Conservation (phyloP, 768 basidiomycete genomes). For the Lentinula guzmanii region DNA sequence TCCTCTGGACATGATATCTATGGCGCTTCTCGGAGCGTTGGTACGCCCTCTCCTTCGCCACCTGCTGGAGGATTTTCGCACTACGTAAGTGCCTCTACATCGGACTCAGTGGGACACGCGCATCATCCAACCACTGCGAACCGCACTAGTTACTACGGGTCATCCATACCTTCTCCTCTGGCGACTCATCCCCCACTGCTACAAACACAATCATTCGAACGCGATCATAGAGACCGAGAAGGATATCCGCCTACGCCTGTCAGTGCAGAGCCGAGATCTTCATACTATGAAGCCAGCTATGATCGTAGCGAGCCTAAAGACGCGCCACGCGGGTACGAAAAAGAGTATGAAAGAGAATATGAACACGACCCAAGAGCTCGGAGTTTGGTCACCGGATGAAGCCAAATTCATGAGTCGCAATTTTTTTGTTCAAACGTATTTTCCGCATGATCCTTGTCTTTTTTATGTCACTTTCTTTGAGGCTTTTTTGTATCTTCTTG, state of each 20-base stretch:
- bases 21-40: slow-evolving; percentile 31
- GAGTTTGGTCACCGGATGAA: slow-evolving; percentile 6
- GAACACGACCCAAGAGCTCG: not conserved
- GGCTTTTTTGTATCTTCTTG: not conserved
- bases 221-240: slow-evolving; percentile 8
- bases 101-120: not conserved
- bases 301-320: not conserved
- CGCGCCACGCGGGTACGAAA: not conserved
- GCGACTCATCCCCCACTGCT: slow-evolving; percentile 33
- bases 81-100: slow-evolving; percentile 29
- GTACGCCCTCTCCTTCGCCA: slow-evolving; percentile 66
- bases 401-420: not conserved
- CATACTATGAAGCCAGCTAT: not conserved
- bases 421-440: not conserved
- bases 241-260: slow-evolving; percentile 10
- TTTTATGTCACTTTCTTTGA: not conserved
- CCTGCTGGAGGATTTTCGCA: slow-evolving; percentile 38
- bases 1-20: slow-evolving; percentile 55
- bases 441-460: not conserved
- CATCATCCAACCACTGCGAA: slow-evolving; percentile 21
- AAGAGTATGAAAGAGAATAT: slow-evolving; percentile 2
- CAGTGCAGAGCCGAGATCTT: slow-evolving; percentile 1
- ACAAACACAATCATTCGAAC: slow-evolving; percentile 15
- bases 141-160: slow-evolving; percentile 22
- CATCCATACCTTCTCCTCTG: slow-evolving; percentile 45